Percentiles rank a stretch among this genome's conserved stretches.
Conservation (phyloP, 2,329 filamentous ascomycete species). For the Corynespora cassiicola region DNA sequence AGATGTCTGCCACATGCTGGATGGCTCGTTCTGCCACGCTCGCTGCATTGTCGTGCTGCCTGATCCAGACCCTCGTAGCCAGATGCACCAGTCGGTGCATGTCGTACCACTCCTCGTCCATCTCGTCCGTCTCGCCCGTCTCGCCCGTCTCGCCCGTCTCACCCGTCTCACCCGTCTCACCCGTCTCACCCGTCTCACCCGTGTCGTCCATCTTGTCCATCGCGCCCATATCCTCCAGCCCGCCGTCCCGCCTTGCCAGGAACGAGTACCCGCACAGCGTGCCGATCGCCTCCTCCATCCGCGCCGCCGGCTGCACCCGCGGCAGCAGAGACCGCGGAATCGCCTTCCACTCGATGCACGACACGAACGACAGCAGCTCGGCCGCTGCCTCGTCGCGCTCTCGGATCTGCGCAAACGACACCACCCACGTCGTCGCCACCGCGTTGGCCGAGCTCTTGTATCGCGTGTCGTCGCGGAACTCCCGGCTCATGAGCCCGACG, state of each 20-base stretch:
- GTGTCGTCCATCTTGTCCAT: too few species aligned
- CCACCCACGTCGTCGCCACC: constrained; percentile 47
- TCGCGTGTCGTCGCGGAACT: constrained; percentile 43
- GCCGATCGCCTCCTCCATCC: constrained; percentile 16
- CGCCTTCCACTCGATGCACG: constrained; percentile 3
- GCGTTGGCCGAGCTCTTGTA: constrained; percentile 44
- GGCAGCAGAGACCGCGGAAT: constrained; percentile 9
- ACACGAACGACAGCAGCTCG: constrained; percentile 40
- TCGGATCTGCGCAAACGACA: constrained; percentile 46
- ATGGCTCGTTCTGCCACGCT: constrained; percentile 8
- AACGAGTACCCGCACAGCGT: constrained; percentile 17
- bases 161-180: too few species aligned
- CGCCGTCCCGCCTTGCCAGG: constrained; percentile 6
- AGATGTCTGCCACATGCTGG: constrained; percentile 12
- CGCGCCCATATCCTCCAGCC: too few species aligned
- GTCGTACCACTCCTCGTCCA: constrained; percentile 13
- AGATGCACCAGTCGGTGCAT: constrained; percentile 22
- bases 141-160: too few species aligned
- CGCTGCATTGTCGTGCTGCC: constrained; percentile 1
- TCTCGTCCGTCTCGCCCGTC: not conserved
- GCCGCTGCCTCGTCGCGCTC: constrained; percentile 34
- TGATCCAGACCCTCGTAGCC: constrained; percentile 20
- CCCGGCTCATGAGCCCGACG: constrained; percentile 40
- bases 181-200: too few species aligned
- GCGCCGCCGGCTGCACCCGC: constrained; percentile 11